Base-by-base conservation (phyloP, 768 basidiomycete genomes). In the Psilocybe cyanescens region DNA sequence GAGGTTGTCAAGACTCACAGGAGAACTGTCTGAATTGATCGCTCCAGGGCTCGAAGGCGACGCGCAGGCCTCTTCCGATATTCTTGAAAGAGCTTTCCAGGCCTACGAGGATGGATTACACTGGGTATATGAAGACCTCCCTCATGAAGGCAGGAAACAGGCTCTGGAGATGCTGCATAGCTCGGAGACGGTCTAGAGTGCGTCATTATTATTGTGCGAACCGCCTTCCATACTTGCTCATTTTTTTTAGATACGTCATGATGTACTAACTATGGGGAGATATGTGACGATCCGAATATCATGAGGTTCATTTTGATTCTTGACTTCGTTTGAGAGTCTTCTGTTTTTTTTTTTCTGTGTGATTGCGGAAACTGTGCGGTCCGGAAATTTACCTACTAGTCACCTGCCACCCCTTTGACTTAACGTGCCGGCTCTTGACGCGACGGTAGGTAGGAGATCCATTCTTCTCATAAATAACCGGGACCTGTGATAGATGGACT, bases 21-120 rank as follows among this genome's bases (percentile, higher is more conserved):
- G 74, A 8, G 45, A 19, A 30, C 62, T 65, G 6, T 66, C 61
- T 24, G 64, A 69, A 45, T 57, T 75, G 8, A 54, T 65, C 41
- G 64, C 60, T 16, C 71, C 75, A 3, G 66, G 70, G 1, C 70
- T 75, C 33, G 69, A 70, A 58, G 73, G 72, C 2, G 70, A 72
- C 33, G 57, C 64, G 12, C 9, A 55, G 11, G 65, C 74, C 16
- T 56, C 70, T 3, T 44, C 63, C 3, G 68, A 67, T 8, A 68
- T 60, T 46, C 60, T 77, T 35, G 24, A 47, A 9, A 60, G 51
- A 12, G 39, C 71, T 8, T 63, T 68, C 12, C 59, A 65, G 30
- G 60, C 58, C 5, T 63, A 74, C n/a, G 52, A 59, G 37, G 49
- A 65, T 49, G 67, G 57, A 17, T 69, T 71, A 63, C 63, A 70